A percentile compares a stretch with the other conserved stretches of the same genome.
Evolutionary conservation across 2,329 filamentous ascomycete species (phyloP).

Genomic region (Penicillium rolfsii): DNA sequence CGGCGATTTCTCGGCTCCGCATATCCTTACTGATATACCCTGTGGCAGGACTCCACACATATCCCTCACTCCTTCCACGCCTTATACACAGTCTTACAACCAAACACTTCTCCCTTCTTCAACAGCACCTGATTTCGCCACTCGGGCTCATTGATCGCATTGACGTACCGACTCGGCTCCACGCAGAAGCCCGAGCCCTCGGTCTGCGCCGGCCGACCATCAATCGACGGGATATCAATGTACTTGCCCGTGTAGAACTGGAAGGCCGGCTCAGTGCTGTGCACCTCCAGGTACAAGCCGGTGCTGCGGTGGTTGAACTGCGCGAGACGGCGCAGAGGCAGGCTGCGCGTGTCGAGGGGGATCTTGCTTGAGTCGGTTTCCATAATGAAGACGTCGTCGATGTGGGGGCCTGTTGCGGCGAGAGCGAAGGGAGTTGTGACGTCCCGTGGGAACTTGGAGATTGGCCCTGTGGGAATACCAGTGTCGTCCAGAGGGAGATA

Average conservation of each 20-base stretch:
- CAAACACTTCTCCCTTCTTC: conserved; percentile 83
- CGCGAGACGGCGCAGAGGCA: conserved; percentile 68
- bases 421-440: conserved; percentile 72
- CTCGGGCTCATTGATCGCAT: conserved; percentile 78
- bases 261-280: conserved; percentile 92
- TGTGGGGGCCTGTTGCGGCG: conserved; percentile 69
- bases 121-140: conserved; percentile 80
- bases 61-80: conserved; percentile 69
- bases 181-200: conserved; percentile 82
- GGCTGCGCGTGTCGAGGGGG: conserved; percentile 67
- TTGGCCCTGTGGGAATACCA: conserved; percentile 73
- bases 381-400: conserved; percentile 90
- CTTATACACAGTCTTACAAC: conserved; percentile 78
- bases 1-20: background rate
- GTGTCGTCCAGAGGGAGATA: conserved; percentile 75
- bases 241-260: conserved; percentile 94
- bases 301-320: conserved; percentile 73
- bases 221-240: conserved; percentile 72
- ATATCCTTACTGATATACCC: background rate
- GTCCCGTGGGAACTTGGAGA: conserved; percentile 65
- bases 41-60: background rate
- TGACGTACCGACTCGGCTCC: conserved; percentile 88
- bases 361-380: conserved; percentile 64
- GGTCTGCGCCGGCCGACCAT: conserved; percentile 64
- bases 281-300: conserved; percentile 79